Evolutionary conservation across 495 filamentous ascomycete species (phyloP).

Genomic region (Penicillium lividum): DNA sequence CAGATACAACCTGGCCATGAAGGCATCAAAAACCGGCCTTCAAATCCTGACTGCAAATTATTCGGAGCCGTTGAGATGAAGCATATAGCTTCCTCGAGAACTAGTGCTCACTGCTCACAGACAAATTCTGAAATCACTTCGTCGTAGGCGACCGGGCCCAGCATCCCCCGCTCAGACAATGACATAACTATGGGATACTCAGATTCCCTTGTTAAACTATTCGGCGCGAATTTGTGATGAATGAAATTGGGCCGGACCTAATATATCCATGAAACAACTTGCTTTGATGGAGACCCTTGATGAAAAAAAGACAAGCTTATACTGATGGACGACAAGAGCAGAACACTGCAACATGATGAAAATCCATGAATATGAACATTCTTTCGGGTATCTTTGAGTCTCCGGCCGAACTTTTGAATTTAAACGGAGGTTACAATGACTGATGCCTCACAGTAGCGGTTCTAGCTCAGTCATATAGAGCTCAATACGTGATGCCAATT

Average conservation of each 20-base stretch:
- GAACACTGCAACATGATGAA: conserved; percentile 19
- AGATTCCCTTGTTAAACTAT: conserved; percentile 64
- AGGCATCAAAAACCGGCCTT: too few relatives aligned
- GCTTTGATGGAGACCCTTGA: conserved; percentile 46
- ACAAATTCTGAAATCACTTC: too few relatives aligned
- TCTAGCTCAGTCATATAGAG: conserved; percentile 99
- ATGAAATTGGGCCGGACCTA: conserved; percentile 64
- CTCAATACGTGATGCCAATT: conserved; percentile 95
- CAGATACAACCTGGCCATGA: too few relatives aligned
- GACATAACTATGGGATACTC: conserved; percentile 46
- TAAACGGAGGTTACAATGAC: conserved; percentile 21
- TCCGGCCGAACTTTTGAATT: conserved; percentile 40
- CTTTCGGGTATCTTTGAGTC: conserved; percentile 46
- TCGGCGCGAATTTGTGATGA: conserved; percentile 56
- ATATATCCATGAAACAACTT: conserved; percentile 63
- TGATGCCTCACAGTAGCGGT: conserved; percentile 65
- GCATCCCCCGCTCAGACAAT: too few relatives aligned
- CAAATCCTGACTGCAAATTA: too few relatives aligned
- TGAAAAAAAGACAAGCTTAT: conserved; percentile 3
- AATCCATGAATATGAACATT: conserved; percentile 29
- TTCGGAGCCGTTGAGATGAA: too few relatives aligned
- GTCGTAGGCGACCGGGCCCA: too few relatives aligned
- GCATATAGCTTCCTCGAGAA: too few relatives aligned
- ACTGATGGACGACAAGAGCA: conserved; percentile 13
- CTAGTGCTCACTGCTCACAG: too few relatives aligned